Conservation (phyloP, 306 rosid genomes). For the Rubus idaeus region DNA sequence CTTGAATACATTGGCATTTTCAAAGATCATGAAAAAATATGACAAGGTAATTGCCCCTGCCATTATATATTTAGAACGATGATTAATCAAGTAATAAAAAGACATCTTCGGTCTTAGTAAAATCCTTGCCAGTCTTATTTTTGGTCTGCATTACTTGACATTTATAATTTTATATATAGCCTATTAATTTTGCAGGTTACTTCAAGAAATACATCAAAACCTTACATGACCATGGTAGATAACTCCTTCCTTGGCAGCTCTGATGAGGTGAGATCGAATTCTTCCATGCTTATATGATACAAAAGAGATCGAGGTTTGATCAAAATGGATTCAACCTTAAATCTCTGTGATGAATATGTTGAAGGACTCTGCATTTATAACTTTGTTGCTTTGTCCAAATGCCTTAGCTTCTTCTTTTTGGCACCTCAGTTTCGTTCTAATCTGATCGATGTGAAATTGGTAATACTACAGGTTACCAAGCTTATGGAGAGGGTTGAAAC, state of each 20-base stretch:
- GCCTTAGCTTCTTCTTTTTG: neutral
- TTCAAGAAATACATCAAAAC: slow-evolving; percentile 52
- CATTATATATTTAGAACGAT: neutral
- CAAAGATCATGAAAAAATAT: slow-evolving; percentile 85
- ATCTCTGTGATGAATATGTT: neutral
- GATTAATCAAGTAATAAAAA: too few species aligned
- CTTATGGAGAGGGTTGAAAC: slow-evolving; percentile 51
- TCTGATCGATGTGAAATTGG: neutral
- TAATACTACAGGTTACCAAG: slow-evolving; percentile 33
- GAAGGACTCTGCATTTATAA: neutral
- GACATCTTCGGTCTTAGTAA: too few species aligned
- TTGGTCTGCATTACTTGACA: neutral
- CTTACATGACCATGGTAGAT: slow-evolving; percentile 71
- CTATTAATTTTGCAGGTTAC: slow-evolving; percentile 45
- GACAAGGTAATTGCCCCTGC: slow-evolving; percentile 52
- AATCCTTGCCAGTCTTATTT: neutral
- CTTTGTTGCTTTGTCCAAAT: neutral
- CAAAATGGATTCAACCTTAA: too few species aligned
- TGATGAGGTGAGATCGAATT: slow-evolving; percentile 62
- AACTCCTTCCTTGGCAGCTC: slow-evolving; percentile 63
- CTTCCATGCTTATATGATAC: neutral
- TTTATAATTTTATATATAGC: too few species aligned
- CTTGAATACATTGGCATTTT: slow-evolving; percentile 66
- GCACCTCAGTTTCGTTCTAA: neutral
- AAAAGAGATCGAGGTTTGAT: too few species aligned